Evolutionary conservation across 2,329 filamentous ascomycete species (phyloP).

Genomic region (Phyllosticta ampelicida): DNA sequence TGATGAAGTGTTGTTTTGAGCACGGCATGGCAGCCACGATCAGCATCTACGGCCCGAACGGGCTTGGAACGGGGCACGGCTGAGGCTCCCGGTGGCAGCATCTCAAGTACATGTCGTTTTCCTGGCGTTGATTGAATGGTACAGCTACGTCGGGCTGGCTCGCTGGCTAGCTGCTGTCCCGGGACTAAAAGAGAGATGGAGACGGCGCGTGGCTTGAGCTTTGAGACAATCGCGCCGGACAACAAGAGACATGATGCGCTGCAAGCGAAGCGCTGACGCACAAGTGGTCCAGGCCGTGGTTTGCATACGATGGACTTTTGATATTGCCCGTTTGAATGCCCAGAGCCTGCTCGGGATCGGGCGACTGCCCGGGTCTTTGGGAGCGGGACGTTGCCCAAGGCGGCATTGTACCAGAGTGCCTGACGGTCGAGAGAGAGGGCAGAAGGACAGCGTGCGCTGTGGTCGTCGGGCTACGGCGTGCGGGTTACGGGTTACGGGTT

Average conservation of each 20-base stretch:
- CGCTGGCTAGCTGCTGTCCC: too few relatives aligned
- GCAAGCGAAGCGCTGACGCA: constrained; percentile 9
- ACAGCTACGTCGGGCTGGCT: too few relatives aligned
- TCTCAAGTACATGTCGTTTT: not conserved
- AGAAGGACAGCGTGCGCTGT: too few relatives aligned
- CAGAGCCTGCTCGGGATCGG: not conserved
- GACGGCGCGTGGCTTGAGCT: not conserved
- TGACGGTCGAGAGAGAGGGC: too few relatives aligned
- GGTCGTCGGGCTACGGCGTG: too few relatives aligned
- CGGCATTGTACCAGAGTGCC: not conserved
- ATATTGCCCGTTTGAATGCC: not conserved
- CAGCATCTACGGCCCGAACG: not conserved
- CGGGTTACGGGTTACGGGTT: too few relatives aligned
- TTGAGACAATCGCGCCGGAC: not conserved
- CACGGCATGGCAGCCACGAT: not conserved
- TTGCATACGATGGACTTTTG: not conserved
- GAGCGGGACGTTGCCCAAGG: not conserved
- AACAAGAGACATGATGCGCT: constrained; percentile 8
- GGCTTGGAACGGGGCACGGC: not conserved
- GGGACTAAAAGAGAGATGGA: not conserved
- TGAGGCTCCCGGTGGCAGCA: not conserved
- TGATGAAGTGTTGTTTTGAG: not conserved
- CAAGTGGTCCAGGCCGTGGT: constrained; percentile 1
- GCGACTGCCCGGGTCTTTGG: not conserved
- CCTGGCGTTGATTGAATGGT: not conserved